Base-by-base conservation (phyloP, 2,329 filamentous ascomycete species). In the Hyphodiscus sp. region DNA sequence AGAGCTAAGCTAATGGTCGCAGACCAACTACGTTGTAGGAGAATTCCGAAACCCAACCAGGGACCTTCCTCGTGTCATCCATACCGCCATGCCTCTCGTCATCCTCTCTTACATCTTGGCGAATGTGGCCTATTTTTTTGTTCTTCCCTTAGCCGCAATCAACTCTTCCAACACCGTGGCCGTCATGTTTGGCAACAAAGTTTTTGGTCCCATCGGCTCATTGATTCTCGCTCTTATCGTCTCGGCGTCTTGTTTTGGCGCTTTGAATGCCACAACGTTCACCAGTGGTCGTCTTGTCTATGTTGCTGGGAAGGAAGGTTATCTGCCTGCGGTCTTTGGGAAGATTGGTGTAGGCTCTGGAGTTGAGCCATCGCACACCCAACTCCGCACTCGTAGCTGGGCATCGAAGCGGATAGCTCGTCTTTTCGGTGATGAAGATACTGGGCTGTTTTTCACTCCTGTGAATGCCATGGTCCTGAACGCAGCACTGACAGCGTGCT, bases 1-100 rank as follows among this genome's bases (percentile, higher is more conserved):
- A 5, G 19, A 15, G 9, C 2, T 45, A 15, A 58, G 52, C 64
- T 71, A 61, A 71, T 58, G 41, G 38, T 45, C 20, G 10, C 59
- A 94, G 89, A 95, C 92, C 58, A 99, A 96, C 72, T 99, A 96
- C 66, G 94, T 99, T 7, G 91, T 95, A 0, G 94, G 91, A 63
- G 94, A 99, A 71, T 97, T 99, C 74, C 87, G 91, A 65, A 91
- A 96, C 66, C 90, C 94, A 0, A 81, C 81, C 47, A 85, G 91
- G 58, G 94, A 99, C 69, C 83, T 99, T 10, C 94, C 94, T 0
- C 84, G 90, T 20, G 91, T 96, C 23, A 96, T 99, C 53, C 94
- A 99, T 72, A 96, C 92, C 0, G 91, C 92, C 15, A 94, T 99
- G 81, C 91, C 94, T 1, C 76, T 96, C 45, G 92, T 99, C 54